Evolutionary conservation across 2,329 filamentous ascomycete species (phyloP).

Genomic region (Aspergillus thermomutatus): DNA sequence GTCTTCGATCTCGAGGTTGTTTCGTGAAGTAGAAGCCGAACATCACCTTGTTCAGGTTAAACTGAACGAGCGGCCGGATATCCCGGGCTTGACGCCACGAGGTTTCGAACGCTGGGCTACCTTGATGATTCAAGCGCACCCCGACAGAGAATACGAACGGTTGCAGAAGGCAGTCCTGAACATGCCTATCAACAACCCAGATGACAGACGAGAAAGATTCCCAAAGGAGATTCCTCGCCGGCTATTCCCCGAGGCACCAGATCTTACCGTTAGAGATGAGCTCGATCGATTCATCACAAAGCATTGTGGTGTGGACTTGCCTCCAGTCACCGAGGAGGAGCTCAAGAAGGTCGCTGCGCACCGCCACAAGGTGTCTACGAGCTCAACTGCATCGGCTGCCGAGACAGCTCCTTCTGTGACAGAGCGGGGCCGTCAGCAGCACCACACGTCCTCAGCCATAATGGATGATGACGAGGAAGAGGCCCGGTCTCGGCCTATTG

Average conservation of each 20-base stretch:
- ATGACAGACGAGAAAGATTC: constrained; percentile 67
- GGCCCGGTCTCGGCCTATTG: constrained; percentile 51
- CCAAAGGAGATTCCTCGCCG: constrained; percentile 74
- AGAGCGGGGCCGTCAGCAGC: constrained; percentile 41
- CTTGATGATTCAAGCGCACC: constrained; percentile 69
- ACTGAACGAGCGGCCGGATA: constrained; percentile 51
- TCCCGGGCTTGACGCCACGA: constrained; percentile 64
- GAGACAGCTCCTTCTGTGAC: constrained; percentile 21
- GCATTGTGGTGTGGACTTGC: constrained; percentile 48
- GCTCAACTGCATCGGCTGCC: constrained; percentile 14
- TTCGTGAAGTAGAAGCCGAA: constrained; percentile 52
- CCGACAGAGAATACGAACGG: constrained; percentile 69
- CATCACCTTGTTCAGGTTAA: constrained; percentile 63
- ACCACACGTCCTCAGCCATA: constrained; percentile 29
- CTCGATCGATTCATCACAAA: constrained; percentile 59
- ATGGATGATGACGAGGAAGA: constrained; percentile 41
- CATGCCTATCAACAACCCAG: constrained; percentile 66
- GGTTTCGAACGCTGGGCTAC: constrained; percentile 72
- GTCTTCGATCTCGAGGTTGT: constrained; percentile 58
- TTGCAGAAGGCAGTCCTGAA: constrained; percentile 65
- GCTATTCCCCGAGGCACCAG: constrained; percentile 62
- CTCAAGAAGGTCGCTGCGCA: constrained; percentile 29
- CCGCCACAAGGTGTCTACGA: constrained; percentile 23
- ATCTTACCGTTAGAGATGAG: constrained; percentile 56
- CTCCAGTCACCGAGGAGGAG: constrained; percentile 36